Evolutionary conservation across 768 basidiomycete genomes (phyloP).

Genomic region (Pleurotus citrinopileatus): DNA sequence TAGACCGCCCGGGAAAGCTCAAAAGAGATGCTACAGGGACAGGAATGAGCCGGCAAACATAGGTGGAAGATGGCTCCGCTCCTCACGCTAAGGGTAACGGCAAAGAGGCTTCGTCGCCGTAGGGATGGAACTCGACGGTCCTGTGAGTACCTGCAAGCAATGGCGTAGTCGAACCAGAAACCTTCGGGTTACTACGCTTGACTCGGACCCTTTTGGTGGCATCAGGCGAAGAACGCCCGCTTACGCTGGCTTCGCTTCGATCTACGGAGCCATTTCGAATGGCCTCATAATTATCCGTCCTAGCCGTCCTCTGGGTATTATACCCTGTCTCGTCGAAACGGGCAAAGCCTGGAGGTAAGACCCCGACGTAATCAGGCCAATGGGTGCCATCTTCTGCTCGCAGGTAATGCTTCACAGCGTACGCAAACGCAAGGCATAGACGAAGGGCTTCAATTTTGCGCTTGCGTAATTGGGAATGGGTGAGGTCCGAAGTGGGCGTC

Average conservation of each 20-base stretch:
- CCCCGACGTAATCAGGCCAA: constrained; percentile 61
- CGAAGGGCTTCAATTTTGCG: constrained; percentile 71
- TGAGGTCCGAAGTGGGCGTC: constrained; percentile 42
- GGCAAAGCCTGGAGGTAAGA: constrained; percentile 62
- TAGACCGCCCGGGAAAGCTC: constrained; percentile 72
- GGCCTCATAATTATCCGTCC: constrained; percentile 41
- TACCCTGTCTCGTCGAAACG: constrained; percentile 43
- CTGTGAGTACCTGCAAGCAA: constrained; percentile 55
- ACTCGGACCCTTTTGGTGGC: constrained; percentile 68
- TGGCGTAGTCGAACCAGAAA: constrained; percentile 52
- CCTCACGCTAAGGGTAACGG: constrained; percentile 80
- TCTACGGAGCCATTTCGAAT: constrained; percentile 27
- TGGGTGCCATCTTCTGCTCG: constrained; percentile 79
- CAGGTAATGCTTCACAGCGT: constrained; percentile 78
- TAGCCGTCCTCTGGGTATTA: constrained; percentile 27
- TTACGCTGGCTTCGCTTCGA: constrained; percentile 23
- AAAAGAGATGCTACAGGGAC: constrained; percentile 64
- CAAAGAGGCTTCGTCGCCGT: constrained; percentile 57
- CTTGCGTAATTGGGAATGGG: constrained; percentile 50
- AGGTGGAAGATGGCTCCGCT: neutral
- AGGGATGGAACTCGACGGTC: constrained; percentile 58
- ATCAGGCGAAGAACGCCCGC: constrained; percentile 38
- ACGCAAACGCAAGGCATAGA: constrained; percentile 68
- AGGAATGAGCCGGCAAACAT: neutral
- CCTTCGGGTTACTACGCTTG: constrained; percentile 66